Evolutionary conservation across 768 basidiomycete genomes (phyloP), one percentile per base, ranked within the genome.

Genomic region (Lactarius akahatsu): DNA sequence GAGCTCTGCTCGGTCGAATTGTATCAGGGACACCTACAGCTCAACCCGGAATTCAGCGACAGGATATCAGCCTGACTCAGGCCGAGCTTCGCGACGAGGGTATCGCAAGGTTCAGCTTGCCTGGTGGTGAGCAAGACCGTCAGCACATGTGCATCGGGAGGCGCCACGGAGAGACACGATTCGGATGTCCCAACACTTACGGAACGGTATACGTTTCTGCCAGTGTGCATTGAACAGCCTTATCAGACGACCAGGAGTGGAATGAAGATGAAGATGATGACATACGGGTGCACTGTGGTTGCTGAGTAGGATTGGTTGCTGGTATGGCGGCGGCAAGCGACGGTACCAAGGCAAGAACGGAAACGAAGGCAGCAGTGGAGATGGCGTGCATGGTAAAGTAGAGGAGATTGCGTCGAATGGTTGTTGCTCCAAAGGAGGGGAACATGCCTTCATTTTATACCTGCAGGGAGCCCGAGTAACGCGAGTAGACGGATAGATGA

Each of bases 271-370:
- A 36, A 2, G 34, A 36, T 7, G 34, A 10, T 11, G 34, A 36
- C 34, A 36, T 36, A 36, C 34, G 34, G 10, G 34, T 36, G 11
- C 34, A 36, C 34, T 36, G 34, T 65, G 40, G 0, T 38, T 10
- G 36, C 7, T 38, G 36, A 38, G 36, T 13, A 11, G 36, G 36
- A 4, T 3, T 7, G 11, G 36, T 38, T 38, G 11, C 36, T 13
- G 36, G 36, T 13, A 38, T 38, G 7, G 36, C 36, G 13, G 41
- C 34, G 23, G 52, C 45, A 41, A 65, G 28, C 0, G 45, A 18
- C 15, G 64, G 36, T 18, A 18, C 18, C 36, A 66, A 47, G 30
- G 58, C 40, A n/a, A 67, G 57, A 30, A 43, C 50, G 28, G 63
- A 55, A 43, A 65, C n/a, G 16, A 54, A 15, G 20, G 26, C 32